Conservation (phyloP, 2,329 filamentous ascomycete species). For the Pezicula rhizophila region DNA sequence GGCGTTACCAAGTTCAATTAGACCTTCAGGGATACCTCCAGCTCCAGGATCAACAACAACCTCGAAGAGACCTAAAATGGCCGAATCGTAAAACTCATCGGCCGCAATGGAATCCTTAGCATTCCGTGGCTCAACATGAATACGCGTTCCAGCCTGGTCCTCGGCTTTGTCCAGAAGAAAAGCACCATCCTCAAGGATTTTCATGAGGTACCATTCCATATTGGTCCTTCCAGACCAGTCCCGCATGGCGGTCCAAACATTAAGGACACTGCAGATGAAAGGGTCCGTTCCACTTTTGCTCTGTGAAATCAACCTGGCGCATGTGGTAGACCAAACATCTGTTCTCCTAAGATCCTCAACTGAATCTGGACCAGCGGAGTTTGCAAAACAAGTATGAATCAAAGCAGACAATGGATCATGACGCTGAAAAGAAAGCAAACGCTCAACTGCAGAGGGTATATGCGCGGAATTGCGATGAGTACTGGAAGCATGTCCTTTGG, state of each 20-base stretch:
- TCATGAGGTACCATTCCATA: constrained; percentile 92
- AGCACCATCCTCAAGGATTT: constrained; percentile 85
- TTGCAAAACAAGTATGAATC: constrained; percentile 84
- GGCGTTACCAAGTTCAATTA: constrained; percentile 77
- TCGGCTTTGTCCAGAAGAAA: constrained; percentile 84
- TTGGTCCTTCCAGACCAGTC: constrained; percentile 87
- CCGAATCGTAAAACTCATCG: constrained; percentile 82
- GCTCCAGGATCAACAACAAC: constrained; percentile 79
- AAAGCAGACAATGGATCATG: constrained; percentile 81
- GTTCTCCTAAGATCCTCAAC: constrained; percentile 74
- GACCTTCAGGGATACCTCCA: constrained; percentile 79
- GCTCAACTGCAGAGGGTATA: constrained; percentile 64
- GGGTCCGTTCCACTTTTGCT: constrained; percentile 72
- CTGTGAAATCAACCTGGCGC: constrained; percentile 75
- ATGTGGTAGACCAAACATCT: constrained; percentile 82
- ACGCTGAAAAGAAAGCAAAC: constrained; percentile 80
- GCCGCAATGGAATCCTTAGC: constrained; percentile 75
- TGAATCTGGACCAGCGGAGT: constrained; percentile 75
- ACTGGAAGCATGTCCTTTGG: constrained; percentile 38
- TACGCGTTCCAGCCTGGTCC: constrained; percentile 65
- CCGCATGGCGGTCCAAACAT: constrained; percentile 79
- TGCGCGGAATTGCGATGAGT: constrained; percentile 39
- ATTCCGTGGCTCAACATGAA: constrained; percentile 67
- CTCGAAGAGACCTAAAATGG: constrained; percentile 75
- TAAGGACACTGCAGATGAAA: constrained; percentile 77